These are phyloP conservation scores for Teratosphaeria destructans DNA, from an alignment of 2,329 filamentous ascomycete species.

Conservation along the genomic window DNA sequence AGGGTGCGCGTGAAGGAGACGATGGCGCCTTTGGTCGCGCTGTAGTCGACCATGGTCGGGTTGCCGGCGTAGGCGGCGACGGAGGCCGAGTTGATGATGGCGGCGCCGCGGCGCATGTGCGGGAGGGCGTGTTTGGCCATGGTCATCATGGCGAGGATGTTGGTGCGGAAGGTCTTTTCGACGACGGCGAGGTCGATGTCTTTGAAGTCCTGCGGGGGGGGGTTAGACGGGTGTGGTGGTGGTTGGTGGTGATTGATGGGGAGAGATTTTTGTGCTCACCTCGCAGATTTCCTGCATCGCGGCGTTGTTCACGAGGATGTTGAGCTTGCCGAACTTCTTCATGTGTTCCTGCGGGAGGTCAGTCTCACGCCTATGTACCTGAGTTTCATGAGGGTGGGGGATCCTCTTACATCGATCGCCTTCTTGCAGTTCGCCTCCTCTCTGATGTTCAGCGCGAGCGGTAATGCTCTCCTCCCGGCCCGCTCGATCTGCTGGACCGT, in stretches of 20 bases:
- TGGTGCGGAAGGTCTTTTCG: conserved; percentile 68
- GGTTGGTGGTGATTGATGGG: background rate
- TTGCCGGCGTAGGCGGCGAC: conserved; percentile 68
- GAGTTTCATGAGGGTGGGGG: background rate
- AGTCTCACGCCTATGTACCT: background rate
- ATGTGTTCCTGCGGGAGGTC: conserved; percentile 39
- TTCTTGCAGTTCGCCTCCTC: conserved; percentile 58
- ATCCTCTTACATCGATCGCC: conserved; percentile 42
- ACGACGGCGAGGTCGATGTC: conserved; percentile 70
- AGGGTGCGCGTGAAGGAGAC: conserved; percentile 67
- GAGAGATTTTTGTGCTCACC: background rate
- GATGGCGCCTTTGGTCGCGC: conserved; percentile 67
- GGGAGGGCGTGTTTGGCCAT: conserved; percentile 65
- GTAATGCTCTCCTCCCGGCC: conserved; percentile 54
- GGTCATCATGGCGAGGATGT: conserved; percentile 70
- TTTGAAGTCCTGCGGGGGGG: conserved; percentile 46
- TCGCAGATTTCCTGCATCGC: background rate
- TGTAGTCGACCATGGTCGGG: conserved; percentile 72
- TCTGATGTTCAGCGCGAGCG: conserved; percentile 55
- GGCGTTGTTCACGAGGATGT: conserved; percentile 64
- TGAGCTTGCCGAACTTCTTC: conserved; percentile 55
- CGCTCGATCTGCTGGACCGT: conserved; percentile 62
- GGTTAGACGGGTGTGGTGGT: background rate
- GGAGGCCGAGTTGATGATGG: conserved; percentile 76
- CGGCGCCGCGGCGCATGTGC: conserved; percentile 62